A percentile compares a stretch with the other conserved stretches of the same genome.
These are phyloP conservation scores for Cladorrhinum sp. DNA, from an alignment of 2,329 filamentous ascomycete genomes.

Conservation along the genomic window DNA sequence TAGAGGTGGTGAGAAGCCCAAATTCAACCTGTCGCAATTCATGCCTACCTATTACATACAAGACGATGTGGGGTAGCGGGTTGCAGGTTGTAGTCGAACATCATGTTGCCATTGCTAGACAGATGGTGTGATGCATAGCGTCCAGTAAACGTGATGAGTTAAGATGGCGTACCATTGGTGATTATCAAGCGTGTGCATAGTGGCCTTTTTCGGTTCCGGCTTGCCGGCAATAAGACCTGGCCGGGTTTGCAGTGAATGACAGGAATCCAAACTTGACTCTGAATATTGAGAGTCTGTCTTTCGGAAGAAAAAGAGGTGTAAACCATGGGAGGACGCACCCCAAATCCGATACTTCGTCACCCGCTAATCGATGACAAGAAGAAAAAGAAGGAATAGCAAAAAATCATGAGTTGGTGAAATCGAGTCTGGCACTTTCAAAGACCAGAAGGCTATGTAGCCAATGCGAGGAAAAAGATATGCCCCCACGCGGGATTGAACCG, in stretches of 20 bases:
- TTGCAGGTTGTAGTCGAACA: neutral
- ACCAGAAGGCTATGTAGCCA: neutral
- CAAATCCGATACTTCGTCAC: no score
- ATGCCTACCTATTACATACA: neutral
- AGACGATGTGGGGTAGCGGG: neutral
- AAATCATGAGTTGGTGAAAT: neutral
- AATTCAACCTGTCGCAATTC: neutral
- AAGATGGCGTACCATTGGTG: slow-evolving; percentile 1
- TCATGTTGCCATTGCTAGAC: slow-evolving; percentile 4
- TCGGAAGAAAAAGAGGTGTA: no score
- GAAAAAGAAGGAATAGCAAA: no score
- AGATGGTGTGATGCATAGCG: slow-evolving; percentile 6
- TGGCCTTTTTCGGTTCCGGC: neutral
- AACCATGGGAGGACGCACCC: no score
- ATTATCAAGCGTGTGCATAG: neutral
- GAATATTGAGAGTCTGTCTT: no score
- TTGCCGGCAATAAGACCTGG: no score
- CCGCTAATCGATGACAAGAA: no score
- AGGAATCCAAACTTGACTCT: neutral
- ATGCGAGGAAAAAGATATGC: slow-evolving; percentile 1
- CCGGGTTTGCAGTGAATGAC: no score
- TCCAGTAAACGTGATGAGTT: neutral
- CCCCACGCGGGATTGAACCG: slow-evolving; percentile 19
- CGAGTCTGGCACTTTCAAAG: neutral
- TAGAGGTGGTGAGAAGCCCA: neutral